These are phyloP conservation scores for Colletotrichum gigasporum DNA, from an alignment of 2,329 filamentous ascomycete species.

Conservation along the genomic window DNA sequence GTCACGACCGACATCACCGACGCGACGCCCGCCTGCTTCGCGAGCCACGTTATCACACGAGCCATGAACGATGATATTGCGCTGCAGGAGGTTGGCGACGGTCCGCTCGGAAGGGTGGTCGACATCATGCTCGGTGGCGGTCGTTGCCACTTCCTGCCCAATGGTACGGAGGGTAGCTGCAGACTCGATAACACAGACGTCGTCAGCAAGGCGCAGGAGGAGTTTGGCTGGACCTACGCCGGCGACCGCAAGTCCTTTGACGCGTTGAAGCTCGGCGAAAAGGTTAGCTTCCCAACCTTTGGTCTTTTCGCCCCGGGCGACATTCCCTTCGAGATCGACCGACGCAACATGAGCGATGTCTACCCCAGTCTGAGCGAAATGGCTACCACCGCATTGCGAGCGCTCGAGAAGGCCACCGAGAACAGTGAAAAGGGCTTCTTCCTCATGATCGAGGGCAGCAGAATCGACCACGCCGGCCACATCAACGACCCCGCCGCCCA, in stretches of 20 bases:
- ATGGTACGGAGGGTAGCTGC: slow-evolving; percentile 83
- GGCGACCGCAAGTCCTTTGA: slow-evolving; percentile 80
- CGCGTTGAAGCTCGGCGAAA: slow-evolving; percentile 71
- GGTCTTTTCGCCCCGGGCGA: slow-evolving; percentile 86
- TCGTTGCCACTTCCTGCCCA: slow-evolving; percentile 91
- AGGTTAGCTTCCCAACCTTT: slow-evolving; percentile 80
- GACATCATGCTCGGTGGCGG: slow-evolving; percentile 95
- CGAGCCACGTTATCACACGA: slow-evolving; percentile 83
- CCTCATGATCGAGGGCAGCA: slow-evolving; percentile 96
- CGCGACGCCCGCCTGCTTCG: slow-evolving; percentile 95
- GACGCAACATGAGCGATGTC: slow-evolving; percentile 77
- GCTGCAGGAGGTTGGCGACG: slow-evolving; percentile 88
- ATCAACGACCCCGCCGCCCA: slow-evolving; percentile 85
- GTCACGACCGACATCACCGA: slow-evolving; percentile 96
- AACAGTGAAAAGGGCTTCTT: slow-evolving; percentile 95
- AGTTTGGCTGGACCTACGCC: slow-evolving; percentile 83
- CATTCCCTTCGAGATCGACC: slow-evolving; percentile 94
- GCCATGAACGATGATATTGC: slow-evolving; percentile 90
- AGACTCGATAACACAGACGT: slow-evolving; percentile 82
- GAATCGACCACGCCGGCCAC: slow-evolving; percentile 95
- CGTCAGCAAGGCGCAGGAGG: slow-evolving; percentile 74
- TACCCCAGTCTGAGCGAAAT: slow-evolving; percentile 95
- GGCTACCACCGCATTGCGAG: slow-evolving; percentile 81
- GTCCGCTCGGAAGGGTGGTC: slow-evolving; percentile 85
- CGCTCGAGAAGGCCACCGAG: slow-evolving; percentile 82